Percentiles rank a stretch among this genome's conserved stretches.
Evolutionary conservation across 2,329 filamentous ascomycete genomes (phyloP).

Genomic region (Hortaea werneckii): DNA sequence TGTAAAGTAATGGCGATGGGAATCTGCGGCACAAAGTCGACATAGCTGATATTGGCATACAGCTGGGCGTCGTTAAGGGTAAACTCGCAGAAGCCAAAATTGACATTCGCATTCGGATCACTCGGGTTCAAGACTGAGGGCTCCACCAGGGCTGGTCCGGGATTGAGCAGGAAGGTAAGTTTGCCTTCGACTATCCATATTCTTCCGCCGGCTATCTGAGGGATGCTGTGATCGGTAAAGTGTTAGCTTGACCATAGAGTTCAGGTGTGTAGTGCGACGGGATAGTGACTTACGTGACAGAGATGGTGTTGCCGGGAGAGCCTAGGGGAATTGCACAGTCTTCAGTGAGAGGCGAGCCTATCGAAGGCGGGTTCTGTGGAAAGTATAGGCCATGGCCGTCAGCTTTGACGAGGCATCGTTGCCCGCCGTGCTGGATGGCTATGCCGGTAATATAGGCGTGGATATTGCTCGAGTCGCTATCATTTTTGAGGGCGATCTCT

Average conservation of each 20-base stretch:
- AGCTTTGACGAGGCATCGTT: constrained; percentile 24
- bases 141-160: constrained; percentile 27
- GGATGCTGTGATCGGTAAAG: constrained; percentile 3
- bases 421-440: constrained; percentile 24
- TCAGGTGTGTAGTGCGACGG: neutral
- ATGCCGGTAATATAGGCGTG: constrained; percentile 28
- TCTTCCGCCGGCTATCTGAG: constrained; percentile 28
- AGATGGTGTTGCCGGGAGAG: constrained; percentile 21
- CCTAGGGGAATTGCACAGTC: constrained; percentile 29
- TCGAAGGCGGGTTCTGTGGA: constrained; percentile 20
- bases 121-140: constrained; percentile 26
- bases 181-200: constrained; percentile 28
- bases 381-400: constrained; percentile 28
- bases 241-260: neutral
- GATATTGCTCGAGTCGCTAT: constrained; percentile 22
- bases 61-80: constrained; percentile 38
- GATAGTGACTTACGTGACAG: constrained; percentile 12
- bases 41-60: constrained; percentile 37
- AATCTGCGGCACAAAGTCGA: constrained; percentile 30
- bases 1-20: constrained; percentile 32
- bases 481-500: constrained; percentile 26
- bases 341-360: constrained; percentile 24
- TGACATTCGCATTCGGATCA: constrained; percentile 36
- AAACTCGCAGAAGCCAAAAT: constrained; percentile 40
- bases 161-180: constrained; percentile 28